These are phyloP conservation scores for Phaeodactylum tricornutum DNA, from an alignment of 108 stramenopile species.

Conservation along the genomic window DNA sequence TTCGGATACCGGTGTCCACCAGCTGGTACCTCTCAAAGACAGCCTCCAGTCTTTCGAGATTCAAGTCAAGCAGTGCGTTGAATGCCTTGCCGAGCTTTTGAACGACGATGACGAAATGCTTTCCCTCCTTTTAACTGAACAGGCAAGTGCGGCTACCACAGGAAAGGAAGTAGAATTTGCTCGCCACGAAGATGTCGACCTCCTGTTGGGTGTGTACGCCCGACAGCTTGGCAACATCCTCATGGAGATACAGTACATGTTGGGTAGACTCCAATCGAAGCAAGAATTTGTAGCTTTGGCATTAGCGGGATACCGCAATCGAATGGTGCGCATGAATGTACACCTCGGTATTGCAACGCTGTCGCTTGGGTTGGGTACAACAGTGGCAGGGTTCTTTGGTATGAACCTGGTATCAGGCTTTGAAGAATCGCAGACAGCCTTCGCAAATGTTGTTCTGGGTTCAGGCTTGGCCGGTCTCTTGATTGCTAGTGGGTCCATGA, in stretches of 20 bases:
- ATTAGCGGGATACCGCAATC: conserved; percentile 72
- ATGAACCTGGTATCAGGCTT: conserved; percentile 82
- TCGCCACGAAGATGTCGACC: conserved; percentile 65
- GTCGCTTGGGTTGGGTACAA: conserved; percentile 48
- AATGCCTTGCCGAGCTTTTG: conserved; percentile 58
- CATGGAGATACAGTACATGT: conserved; percentile 55
- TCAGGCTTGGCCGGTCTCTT: conserved; percentile 14
- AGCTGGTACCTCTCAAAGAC: conserved; percentile 75
- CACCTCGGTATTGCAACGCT: conserved; percentile 60
- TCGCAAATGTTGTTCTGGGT: conserved; percentile 32
- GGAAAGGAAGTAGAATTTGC: conserved; percentile 33
- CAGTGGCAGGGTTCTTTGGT: conserved; percentile 80
- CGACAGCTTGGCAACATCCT: conserved; percentile 54
- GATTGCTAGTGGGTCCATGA: conserved; percentile 17
- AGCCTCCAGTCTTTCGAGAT: conserved; percentile 74
- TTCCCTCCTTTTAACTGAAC: conserved; percentile 66
- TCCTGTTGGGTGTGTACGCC: conserved; percentile 77
- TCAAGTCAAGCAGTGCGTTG: conserved; percentile 54
- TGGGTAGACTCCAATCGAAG: conserved; percentile 70
- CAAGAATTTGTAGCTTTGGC: conserved; percentile 77
- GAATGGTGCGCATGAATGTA: conserved; percentile 81
- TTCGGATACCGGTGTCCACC: conserved; percentile 59
- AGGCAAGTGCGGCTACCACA: conserved; percentile 30
- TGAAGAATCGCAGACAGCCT: conserved; percentile 51
- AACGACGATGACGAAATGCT: conserved; percentile 81